A percentile compares a stretch with the other conserved stretches of the same genome.
These are phyloP conservation scores for Candida tibetensis DNA, from an alignment of 805 yeast genomes.

Conservation along the genomic window DNA sequence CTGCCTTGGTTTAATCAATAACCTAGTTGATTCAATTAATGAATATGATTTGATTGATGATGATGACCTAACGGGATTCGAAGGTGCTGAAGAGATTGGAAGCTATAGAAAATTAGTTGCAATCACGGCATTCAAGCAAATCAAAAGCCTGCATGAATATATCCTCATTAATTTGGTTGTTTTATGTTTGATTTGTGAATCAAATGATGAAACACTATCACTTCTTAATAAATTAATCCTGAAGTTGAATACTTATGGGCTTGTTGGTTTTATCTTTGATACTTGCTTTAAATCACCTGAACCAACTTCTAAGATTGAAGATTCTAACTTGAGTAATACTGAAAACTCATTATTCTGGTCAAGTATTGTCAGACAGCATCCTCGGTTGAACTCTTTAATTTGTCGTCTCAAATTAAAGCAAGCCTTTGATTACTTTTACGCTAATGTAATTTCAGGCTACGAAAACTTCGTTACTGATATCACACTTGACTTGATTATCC, in stretches of 20 bases:
- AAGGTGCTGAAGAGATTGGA: slow-evolving; percentile 12
- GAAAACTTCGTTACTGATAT: slow-evolving; percentile 37
- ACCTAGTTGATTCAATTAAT: slow-evolving; percentile 16
- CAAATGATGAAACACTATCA: slow-evolving; percentile 23
- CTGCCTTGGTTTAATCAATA: slow-evolving; percentile 21
- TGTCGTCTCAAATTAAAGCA: slow-evolving; percentile 16
- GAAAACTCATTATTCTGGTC: slow-evolving; percentile 34
- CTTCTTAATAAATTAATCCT: slow-evolving; percentile 22
- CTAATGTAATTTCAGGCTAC: slow-evolving; percentile 14
- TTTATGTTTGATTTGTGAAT: slow-evolving; percentile 33
- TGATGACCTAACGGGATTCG: slow-evolving; percentile 2
- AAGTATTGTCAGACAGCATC: slow-evolving; percentile 20
- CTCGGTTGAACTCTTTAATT: slow-evolving; percentile 17
- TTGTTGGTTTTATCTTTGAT: slow-evolving; percentile 24
- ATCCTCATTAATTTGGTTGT: slow-evolving; percentile 28
- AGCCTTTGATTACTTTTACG: slow-evolving; percentile 27
- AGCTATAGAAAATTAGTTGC: slow-evolving; percentile 23
- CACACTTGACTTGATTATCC: slow-evolving; percentile 27
- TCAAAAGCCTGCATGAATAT: slow-evolving; percentile 26
- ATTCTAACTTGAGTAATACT: slow-evolving; percentile 11
- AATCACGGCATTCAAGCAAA: slow-evolving; percentile 25
- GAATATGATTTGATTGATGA: slow-evolving; percentile 7
- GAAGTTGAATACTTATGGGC: slow-evolving; percentile 24
- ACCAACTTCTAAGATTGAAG: slow-evolving; percentile 14
- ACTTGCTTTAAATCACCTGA: slow-evolving; percentile 20